Evolutionary conservation across 2,329 filamentous ascomycete genomes (phyloP).

Genomic region (Paraphaeosphaeria sporulosa): DNA sequence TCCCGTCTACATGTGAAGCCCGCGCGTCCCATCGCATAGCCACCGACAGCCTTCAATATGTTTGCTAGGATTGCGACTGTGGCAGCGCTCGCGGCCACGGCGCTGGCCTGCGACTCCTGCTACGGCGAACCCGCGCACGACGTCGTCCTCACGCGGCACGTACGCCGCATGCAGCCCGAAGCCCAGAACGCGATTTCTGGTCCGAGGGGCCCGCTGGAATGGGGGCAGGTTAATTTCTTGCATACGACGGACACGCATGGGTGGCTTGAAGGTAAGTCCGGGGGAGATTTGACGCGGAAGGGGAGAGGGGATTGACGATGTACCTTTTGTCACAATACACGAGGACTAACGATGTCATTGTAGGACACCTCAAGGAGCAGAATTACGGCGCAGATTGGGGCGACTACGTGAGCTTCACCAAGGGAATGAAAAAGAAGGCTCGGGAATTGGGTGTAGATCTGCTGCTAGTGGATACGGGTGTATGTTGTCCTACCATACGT

Average conservation of each 20-base stretch:
- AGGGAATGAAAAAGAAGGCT: conserved; percentile 67
- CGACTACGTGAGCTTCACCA: conserved; percentile 68
- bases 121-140: conserved; percentile 50
- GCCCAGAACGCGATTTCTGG: conserved; percentile 49
- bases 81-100: conserved; percentile 4
- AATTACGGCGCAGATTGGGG: conserved; percentile 73
- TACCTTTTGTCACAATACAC: too few species aligned
- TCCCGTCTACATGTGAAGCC: too few species aligned
- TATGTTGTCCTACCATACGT: conserved; percentile 24
- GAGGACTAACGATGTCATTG: conserved; percentile 61
- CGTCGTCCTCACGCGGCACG: conserved; percentile 51
- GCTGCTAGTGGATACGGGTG: conserved; percentile 67
- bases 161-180: conserved; percentile 56
- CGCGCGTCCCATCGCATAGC: not conserved
- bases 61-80: conserved; percentile 13
- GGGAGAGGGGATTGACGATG: too few species aligned
- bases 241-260: conserved; percentile 70
- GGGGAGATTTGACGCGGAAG: too few species aligned
- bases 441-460: conserved; percentile 64
- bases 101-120: conserved; percentile 46
- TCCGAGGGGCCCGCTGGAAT: conserved; percentile 58
- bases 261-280: conserved; percentile 32
- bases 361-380: conserved; percentile 67
- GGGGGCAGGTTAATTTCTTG: conserved; percentile 72
- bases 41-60: not conserved